phyloP scores from a whole-genome alignment of 352 stramenopile species.

The Pythium dissotocum region DNA sequence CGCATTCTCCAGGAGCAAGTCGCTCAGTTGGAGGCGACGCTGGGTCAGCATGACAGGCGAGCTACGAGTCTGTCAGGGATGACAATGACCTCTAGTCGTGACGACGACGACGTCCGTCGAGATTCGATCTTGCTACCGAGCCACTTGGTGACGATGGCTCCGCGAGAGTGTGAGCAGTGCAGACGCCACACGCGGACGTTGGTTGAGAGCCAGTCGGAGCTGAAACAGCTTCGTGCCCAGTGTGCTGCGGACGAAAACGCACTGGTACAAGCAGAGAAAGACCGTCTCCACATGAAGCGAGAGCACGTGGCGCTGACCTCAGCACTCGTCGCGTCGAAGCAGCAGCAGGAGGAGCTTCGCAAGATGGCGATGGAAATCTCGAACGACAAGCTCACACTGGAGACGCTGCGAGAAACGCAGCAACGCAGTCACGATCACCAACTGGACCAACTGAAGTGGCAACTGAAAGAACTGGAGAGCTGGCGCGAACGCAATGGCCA shows the following conservation, averaged over 20 bases:
- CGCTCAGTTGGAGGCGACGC: conserved; percentile 38
- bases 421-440: conserved; percentile 35
- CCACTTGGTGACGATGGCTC: conserved; percentile 2
- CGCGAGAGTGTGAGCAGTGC: conserved; percentile 42
- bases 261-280: conserved; percentile 46
- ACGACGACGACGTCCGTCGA: conserved; percentile 23
- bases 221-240: conserved; percentile 48
- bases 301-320: conserved; percentile 49
- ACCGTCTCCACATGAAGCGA: conserved; percentile 38
- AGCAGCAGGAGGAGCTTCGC: conserved; percentile 57
- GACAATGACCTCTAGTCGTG: conserved; percentile 46
- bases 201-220: conserved; percentile 49
- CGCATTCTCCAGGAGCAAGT: conserved; percentile 60
- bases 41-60: conserved; percentile 2
- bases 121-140: conserved; percentile 22
- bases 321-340: conserved; percentile 44
- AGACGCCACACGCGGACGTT: conserved; percentile 34
- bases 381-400: conserved; percentile 53
- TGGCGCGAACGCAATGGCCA: conserved; percentile 8
- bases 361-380: conserved; percentile 47
- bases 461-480: conserved; percentile 37
- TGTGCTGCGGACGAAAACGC: conserved; percentile 42
- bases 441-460: conserved; percentile 35
- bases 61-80: conserved; percentile 12
- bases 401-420: conserved; percentile 41